Conservation (phyloP, 352 stramenopile genomes). For the Aphanomyces cochlioides region DNA sequence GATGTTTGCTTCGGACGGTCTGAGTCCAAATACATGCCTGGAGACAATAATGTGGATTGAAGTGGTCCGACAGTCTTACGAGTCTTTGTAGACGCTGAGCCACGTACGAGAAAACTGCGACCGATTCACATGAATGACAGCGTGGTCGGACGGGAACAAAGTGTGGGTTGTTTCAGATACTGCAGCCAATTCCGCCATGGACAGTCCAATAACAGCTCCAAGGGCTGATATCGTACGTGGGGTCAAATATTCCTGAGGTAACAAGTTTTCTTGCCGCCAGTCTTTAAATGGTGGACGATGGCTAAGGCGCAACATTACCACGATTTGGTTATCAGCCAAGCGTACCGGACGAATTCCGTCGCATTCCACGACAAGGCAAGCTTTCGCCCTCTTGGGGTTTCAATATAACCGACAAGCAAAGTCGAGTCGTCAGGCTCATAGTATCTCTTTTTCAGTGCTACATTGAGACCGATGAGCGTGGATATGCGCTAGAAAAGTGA, state of each 20-base stretch:
- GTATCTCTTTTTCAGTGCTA: constrained; percentile 46
- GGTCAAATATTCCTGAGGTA: constrained; percentile 54
- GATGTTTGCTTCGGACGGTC: constrained; percentile 28
- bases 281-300: constrained; percentile 63
- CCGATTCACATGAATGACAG: constrained; percentile 50
- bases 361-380: constrained; percentile 48
- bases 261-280: constrained; percentile 47
- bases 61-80: constrained; percentile 15
- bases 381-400: constrained; percentile 52
- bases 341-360: constrained; percentile 49
- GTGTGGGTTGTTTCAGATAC: constrained; percentile 48
- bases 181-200: constrained; percentile 42
- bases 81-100: constrained; percentile 62
- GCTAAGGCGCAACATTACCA: background rate
- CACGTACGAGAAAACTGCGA: constrained; percentile 42
- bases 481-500: constrained; percentile 37
- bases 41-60: background rate
- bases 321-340: background rate
- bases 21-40: constrained; percentile 62
- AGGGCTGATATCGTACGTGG: constrained; percentile 48
- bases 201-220: constrained; percentile 50
- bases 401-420: constrained; percentile 44
- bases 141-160: constrained; percentile 68
- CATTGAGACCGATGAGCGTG: constrained; percentile 43
- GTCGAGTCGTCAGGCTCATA: constrained; percentile 54